These are phyloP conservation scores for Lachancea fermentati DNA, from an alignment of 805 yeast species.

Conservation along the genomic window DNA sequence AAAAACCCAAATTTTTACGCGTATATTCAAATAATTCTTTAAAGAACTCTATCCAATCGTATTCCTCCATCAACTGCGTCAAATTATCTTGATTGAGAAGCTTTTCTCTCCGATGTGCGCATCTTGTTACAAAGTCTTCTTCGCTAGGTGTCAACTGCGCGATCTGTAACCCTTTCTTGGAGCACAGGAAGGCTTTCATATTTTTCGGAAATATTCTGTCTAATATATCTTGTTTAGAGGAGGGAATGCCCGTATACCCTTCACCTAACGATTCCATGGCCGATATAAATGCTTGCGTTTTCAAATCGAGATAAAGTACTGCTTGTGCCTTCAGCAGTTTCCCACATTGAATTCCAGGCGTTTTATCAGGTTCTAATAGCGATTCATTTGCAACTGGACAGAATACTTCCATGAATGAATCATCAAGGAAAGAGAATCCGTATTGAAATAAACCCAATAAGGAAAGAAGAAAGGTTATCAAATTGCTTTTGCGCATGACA, in stretches of 20 bases:
- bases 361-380: slow-evolving; percentile 6
- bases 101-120: slow-evolving; percentile 63
- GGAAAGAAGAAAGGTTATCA: slow-evolving; percentile 85
- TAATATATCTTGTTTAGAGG: slow-evolving; percentile 59
- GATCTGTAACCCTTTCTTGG: slow-evolving; percentile 9
- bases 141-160: slow-evolving; percentile 63
- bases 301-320: slow-evolving; percentile 72
- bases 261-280: slow-evolving; percentile 49
- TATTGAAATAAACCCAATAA: slow-evolving; percentile 78
- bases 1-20: slow-evolving; percentile 62
- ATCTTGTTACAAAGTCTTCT: slow-evolving; percentile 67
- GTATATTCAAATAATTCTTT: slow-evolving; percentile 75
- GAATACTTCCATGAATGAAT: slow-evolving; percentile 78
- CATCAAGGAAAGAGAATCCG: slow-evolving; percentile 83
- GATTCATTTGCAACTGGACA: slow-evolving; percentile 49
- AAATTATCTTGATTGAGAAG: slow-evolving; percentile 44
- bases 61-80: slow-evolving; percentile 57
- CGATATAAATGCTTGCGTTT: slow-evolving; percentile 92
- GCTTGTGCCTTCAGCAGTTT: slow-evolving; percentile 77
- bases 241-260: slow-evolving; percentile 11
- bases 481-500: slow-evolving; percentile 74
- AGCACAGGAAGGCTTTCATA: slow-evolving; percentile 39
- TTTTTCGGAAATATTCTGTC: slow-evolving; percentile 70
- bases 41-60: slow-evolving; percentile 82
- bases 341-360: slow-evolving; percentile 26